These are phyloP conservation scores for Umbelopsis ramanniana DNA, from an alignment of 192 early-diverging fungal species.

Conservation along the genomic window DNA sequence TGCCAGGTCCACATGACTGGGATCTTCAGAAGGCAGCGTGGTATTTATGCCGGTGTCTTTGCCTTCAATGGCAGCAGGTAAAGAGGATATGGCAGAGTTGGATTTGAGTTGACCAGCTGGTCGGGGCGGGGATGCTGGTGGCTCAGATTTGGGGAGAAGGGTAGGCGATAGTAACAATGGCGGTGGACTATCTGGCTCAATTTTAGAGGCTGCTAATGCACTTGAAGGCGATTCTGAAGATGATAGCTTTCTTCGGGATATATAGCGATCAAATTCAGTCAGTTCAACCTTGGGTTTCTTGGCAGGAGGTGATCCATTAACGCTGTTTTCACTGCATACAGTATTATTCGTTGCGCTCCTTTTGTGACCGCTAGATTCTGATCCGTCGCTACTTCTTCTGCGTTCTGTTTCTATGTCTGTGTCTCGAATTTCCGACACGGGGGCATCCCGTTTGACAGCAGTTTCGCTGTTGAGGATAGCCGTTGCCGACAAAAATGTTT, in stretches of 20 bases:
- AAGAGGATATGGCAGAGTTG: neutral
- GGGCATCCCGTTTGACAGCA: neutral
- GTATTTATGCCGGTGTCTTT: slow-evolving; percentile 12
- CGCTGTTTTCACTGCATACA: neutral
- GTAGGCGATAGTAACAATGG: neutral
- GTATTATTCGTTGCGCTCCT: slow-evolving; percentile 10
- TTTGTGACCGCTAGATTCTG: slow-evolving; percentile 11
- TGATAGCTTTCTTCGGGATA: slow-evolving; percentile 14
- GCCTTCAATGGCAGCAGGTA: slow-evolving; percentile 28
- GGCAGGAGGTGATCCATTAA: neutral
- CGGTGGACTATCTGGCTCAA: slow-evolving; percentile 16
- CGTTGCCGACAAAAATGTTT: slow-evolving; percentile 9
- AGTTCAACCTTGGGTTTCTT: slow-evolving; percentile 26
- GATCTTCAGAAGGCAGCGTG: neutral
- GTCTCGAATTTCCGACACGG: slow-evolving; percentile 5
- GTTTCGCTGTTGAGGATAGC: slow-evolving; percentile 6
- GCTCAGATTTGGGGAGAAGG: neutral
- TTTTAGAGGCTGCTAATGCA: slow-evolving; percentile 13
- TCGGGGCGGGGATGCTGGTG: neutral
- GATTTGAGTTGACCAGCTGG: slow-evolving; percentile 7
- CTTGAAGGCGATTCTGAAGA: slow-evolving; percentile 24
- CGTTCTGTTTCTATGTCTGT: slow-evolving; percentile 13
- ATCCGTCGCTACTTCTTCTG: slow-evolving; percentile 7
- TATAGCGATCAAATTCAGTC: slow-evolving; percentile 10
- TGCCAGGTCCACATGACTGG: slow-evolving; percentile 23